A percentile compares a stretch with the other conserved stretches of the same genome.
Evolutionary conservation across 768 basidiomycete species (phyloP).

Genomic region (Boletus subcaerulescens): DNA sequence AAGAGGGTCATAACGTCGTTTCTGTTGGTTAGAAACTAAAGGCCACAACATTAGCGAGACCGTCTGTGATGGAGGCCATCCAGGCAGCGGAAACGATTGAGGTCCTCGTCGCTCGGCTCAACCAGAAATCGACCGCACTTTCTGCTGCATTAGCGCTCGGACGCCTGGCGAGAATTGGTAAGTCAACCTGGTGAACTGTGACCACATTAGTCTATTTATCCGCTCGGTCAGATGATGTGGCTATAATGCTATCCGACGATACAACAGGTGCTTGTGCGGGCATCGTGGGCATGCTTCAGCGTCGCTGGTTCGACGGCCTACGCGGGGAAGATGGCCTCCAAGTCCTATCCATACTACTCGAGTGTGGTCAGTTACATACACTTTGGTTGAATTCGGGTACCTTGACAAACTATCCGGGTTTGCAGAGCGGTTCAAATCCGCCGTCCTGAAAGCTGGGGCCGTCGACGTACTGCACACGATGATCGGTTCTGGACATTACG

Average conservation of each 20-base stretch:
- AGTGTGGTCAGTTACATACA: conserved; percentile 16
- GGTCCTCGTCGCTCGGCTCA: conserved; percentile 16
- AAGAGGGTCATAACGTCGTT: not conserved
- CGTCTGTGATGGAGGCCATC: conserved; percentile 15
- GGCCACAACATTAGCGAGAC: not conserved
- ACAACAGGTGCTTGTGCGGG: not conserved
- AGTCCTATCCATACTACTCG: conserved; percentile 16
- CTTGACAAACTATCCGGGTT: not conserved
- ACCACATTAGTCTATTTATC: not conserved
- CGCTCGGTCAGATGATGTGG: conserved; percentile 15
- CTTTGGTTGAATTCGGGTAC: too few relatives aligned
- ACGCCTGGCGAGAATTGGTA: conserved; percentile 19
- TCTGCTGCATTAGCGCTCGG: conserved; percentile 19
- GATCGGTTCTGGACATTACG: conserved; percentile 7
- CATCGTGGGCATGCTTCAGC: conserved; percentile 22
- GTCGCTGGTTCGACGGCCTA: conserved; percentile 29
- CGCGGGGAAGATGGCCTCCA: conserved; percentile 26
- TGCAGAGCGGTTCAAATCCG: conserved; percentile 15
- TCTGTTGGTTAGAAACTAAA: not conserved
- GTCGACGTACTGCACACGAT: conserved; percentile 15
- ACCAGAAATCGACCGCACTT: conserved; percentile 15
- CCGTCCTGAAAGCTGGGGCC: conserved; percentile 12
- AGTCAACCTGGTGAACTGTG: not conserved
- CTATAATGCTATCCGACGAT: conserved; percentile 3
- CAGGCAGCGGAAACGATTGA: conserved; percentile 10